These are phyloP conservation scores for Malassezia brasiliensis DNA, from an alignment of 1,284 basidiomycete species.

Conservation along the genomic window DNA sequence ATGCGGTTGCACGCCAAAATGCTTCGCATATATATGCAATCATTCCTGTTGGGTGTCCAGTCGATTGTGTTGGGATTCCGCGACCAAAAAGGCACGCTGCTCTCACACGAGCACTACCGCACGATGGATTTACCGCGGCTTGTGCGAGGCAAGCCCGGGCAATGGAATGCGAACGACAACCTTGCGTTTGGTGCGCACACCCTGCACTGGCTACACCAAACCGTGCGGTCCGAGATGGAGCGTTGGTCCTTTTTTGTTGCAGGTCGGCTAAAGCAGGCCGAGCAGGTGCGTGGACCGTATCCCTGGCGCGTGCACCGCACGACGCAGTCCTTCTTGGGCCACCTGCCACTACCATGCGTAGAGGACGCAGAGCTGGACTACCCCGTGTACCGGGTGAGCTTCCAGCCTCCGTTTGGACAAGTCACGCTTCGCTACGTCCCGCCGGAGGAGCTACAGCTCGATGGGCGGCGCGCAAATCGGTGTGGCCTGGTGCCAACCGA, in stretches of 20 bases:
- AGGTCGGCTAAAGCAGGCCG: background rate
- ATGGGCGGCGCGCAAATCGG: constrained; percentile 13
- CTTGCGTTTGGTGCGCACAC: constrained; percentile 65
- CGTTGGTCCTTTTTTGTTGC: background rate
- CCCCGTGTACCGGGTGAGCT: constrained; percentile 32
- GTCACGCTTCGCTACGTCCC: constrained; percentile 15
- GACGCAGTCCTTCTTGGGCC: constrained; percentile 7
- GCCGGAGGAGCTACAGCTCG: constrained; percentile 7
- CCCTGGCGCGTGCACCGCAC: constrained; percentile 17
- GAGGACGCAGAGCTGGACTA: constrained; percentile 10
- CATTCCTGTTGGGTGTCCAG: constrained; percentile 79
- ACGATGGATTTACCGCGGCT: constrained; percentile 48
- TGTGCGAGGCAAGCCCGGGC: constrained; percentile 54
- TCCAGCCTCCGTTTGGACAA: constrained; percentile 24
- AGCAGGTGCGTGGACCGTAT: constrained; percentile 3
- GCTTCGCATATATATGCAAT: constrained; percentile 58
- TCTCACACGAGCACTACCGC: constrained; percentile 39
- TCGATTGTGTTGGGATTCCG: constrained; percentile 81
- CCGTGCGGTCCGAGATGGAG: constrained; percentile 10
- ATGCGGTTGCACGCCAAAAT: constrained; percentile 85
- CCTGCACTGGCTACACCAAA: constrained; percentile 55
- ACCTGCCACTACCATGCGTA: constrained; percentile 4
- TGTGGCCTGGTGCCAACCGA: constrained; percentile 15
- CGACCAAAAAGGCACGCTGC: constrained; percentile 58
- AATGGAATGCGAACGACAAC: constrained; percentile 68